Evolutionary conservation across 1,284 basidiomycete genomes (phyloP), one percentile per base, ranked within the genome.

Genomic region (Marasmius tenuissimus): DNA sequence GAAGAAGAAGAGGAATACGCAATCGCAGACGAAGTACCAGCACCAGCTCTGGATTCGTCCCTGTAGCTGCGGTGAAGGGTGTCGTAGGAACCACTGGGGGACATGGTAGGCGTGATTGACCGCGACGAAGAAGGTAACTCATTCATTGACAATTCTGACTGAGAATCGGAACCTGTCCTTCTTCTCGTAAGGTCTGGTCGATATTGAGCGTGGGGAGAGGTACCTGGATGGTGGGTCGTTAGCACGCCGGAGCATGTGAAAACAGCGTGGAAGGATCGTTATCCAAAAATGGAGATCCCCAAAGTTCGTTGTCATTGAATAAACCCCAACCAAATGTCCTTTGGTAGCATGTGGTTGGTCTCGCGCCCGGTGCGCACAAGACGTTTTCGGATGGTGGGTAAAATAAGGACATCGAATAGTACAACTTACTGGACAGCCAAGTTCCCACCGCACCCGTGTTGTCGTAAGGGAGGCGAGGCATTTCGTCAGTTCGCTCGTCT

Each of bases 131-230:
- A 18, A n/a, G n/a, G 16, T 8, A 4, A 18, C 4, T n/a, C 14
- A 37, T 61, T 52, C 12, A 54, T 61, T 59, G 61, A 47, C 20
- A 20, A 16, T 12, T 42, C 40, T n/a, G 40, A 42, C n/a, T 42
- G 40, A 47, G 45, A 47, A n/a, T 20, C 20, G n/a, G 45, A 47
- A 47, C 45, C n/a, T 27, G 27, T 4, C 16, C 45, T n/a, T 47
- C 45, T 47, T 20, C 45, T 11, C 20, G 16, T 16, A 47, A 8
- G 16, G 20, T 47, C 45, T 47, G 4, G 45, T 47, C n/a, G 16
- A 7, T 20, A 20, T 18, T 47, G 16, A 20, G 16, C 20, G 20
- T 47, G 20, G 20, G 45, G 16, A n/a, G 45, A 8, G 20, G 40
- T 47, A 8, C 20, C 9, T 47, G 16, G 27, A 47, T 45, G 16